These are phyloP conservation scores for Coemansia sp. DNA, from an alignment of 192 early-diverging fungal species.

Conservation along the genomic window DNA sequence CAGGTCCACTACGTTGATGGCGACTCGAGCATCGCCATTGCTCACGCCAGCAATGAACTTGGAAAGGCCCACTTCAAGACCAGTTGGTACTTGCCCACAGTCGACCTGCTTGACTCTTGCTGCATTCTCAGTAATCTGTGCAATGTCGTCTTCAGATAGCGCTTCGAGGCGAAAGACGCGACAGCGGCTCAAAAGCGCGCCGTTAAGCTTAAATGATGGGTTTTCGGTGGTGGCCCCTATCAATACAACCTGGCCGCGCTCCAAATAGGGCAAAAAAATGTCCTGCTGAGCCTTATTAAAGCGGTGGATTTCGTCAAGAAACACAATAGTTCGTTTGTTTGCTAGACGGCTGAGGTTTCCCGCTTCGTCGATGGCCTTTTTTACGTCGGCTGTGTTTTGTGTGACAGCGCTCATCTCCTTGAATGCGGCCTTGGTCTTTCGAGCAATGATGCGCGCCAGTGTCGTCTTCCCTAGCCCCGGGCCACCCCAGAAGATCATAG, in stretches of 20 bases:
- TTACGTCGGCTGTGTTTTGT: constrained; percentile 61
- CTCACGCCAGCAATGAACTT: constrained; percentile 61
- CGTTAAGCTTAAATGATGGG: constrained; percentile 80
- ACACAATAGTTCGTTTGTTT: constrained; percentile 67
- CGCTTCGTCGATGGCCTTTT: constrained; percentile 71
- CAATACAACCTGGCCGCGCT: constrained; percentile 67
- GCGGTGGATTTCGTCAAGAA: constrained; percentile 88
- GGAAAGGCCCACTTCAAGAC: constrained; percentile 44
- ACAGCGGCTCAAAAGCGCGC: constrained; percentile 76
- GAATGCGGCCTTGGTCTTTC: constrained; percentile 31
- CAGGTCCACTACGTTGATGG: constrained; percentile 35
- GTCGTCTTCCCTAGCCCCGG: constrained; percentile 65
- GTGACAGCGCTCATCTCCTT: constrained; percentile 56
- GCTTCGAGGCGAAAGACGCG: constrained; percentile 74
- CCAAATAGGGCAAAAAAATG: constrained; percentile 75
- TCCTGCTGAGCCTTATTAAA: constrained; percentile 91
- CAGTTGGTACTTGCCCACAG: constrained; percentile 8
- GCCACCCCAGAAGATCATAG: constrained; percentile 77
- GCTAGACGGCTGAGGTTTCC: constrained; percentile 56
- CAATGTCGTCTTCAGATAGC: constrained; percentile 59
- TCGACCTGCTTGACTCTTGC: constrained; percentile 55
- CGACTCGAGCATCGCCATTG: constrained; percentile 68
- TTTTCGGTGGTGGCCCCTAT: constrained; percentile 82
- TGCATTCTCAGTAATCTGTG: constrained; percentile 62
- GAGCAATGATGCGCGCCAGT: constrained; percentile 60